A percentile compares a stretch with the other conserved stretches of the same genome.
These are phyloP conservation scores for Daldinia grandis DNA, from an alignment of 495 filamentous ascomycete genomes.

Conservation along the genomic window DNA sequence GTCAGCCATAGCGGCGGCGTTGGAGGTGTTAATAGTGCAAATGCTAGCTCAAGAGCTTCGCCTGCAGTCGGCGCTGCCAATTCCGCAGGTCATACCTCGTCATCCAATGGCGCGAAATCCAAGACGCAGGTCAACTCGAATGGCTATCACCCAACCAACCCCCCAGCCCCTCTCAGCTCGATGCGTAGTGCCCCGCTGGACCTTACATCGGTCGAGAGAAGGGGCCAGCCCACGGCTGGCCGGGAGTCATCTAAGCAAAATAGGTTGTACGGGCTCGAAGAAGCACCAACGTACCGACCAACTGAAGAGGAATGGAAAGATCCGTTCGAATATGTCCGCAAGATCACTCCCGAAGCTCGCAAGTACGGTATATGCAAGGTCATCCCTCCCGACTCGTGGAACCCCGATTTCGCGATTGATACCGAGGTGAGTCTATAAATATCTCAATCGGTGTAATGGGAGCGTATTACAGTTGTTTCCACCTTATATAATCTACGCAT, in stretches of 20 bases:
- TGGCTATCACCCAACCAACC: slow-evolving; percentile 60
- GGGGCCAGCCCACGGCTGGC: slow-evolving; percentile 77
- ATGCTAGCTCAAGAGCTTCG: slow-evolving; percentile 58
- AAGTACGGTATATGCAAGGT: slow-evolving; percentile 95
- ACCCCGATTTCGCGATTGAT: slow-evolving; percentile 93
- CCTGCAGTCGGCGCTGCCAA: slow-evolving; percentile 51
- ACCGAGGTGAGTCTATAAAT: slow-evolving; percentile 76
- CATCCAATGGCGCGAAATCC: slow-evolving; percentile 50
- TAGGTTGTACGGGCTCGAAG: slow-evolving; percentile 82
- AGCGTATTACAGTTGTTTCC: not conserved
- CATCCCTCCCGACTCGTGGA: slow-evolving; percentile 92
- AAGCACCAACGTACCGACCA: slow-evolving; percentile 91
- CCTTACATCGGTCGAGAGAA: slow-evolving; percentile 87
- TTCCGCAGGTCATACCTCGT: slow-evolving; percentile 42
- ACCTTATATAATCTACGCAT: not conserved
- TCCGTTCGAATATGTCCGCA: slow-evolving; percentile 89
- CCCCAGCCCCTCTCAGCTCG: slow-evolving; percentile 59
- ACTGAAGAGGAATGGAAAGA: slow-evolving; percentile 95
- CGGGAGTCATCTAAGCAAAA: slow-evolving; percentile 78
- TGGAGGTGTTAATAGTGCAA: slow-evolving; percentile 47
- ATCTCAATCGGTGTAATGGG: not conserved
- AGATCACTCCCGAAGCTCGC: slow-evolving; percentile 82
- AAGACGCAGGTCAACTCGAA: slow-evolving; percentile 60
- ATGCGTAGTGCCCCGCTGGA: slow-evolving; percentile 73
- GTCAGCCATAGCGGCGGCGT: slow-evolving; percentile 47